Evolutionary conservation across 2,329 filamentous ascomycete genomes (phyloP), one percentile per base, ranked within the genome.

Genomic region (Phialophora chinensis): DNA sequence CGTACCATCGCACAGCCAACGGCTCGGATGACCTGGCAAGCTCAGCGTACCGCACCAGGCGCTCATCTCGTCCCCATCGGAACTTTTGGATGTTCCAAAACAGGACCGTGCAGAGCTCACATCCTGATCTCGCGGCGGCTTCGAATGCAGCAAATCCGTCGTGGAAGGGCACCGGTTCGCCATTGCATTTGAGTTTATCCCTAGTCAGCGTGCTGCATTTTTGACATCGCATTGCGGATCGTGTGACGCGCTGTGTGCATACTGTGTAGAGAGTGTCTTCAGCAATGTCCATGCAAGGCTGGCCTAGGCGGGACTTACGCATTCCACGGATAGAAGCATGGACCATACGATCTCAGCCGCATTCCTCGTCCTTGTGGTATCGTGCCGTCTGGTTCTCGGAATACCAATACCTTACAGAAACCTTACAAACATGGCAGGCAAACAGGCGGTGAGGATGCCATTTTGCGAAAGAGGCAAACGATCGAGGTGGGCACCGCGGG

Each of bases 371-470:
- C 11, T 44, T 44, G 59, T 53, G 49, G 55, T 56, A 35, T 14
- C 49, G 49, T 50, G 47, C 8, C 4, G 47, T 50, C 47, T 50
- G 1, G 20, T 61, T 44, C 62, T 35, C 25, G 8, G 31, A 53
- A 62, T 66, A 66, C 63, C 57, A 61, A 66, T 66, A 66, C 63
- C 58, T 62, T 54, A 66, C 59, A 59, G 52, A 59, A 62, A 47
- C 59, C 52, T 49, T 58, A 52, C 42, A 29, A 17, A 31, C 27
- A 8, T 52, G 42, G 7, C 14, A 56, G 42, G 53, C 25, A 64
- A 50, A 68, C 52, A 47, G 47, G 65, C 66, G 63, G 66, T 68
- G 66, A 63, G 59, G 61, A 42, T 23, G 60, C 63, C 31, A 58
- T 47, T 2, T 33, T 38, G 47, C 52, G 55, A 61, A 47, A 62